A percentile compares a stretch with the other conserved stretches of the same genome.
These are phyloP conservation scores for Sporisorium sorghi DNA, from an alignment of 1,284 basidiomycete species.

Conservation along the genomic window DNA sequence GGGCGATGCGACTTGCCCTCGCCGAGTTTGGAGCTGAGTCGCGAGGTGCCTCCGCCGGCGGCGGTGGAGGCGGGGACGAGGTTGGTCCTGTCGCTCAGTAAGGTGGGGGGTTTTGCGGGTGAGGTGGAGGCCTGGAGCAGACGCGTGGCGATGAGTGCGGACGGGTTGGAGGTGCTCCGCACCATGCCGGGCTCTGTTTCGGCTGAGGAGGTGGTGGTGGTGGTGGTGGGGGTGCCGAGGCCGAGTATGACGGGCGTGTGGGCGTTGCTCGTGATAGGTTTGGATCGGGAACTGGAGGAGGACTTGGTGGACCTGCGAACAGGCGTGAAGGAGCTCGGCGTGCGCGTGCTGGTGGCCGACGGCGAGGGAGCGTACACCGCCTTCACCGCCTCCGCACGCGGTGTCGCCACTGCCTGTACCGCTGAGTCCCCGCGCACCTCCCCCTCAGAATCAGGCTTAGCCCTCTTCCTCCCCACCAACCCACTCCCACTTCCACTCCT, in stretches of 20 bases:
- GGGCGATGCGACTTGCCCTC: background rate
- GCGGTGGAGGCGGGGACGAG: conserved; percentile 5
- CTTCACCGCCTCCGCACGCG: conserved; percentile 3
- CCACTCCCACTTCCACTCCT: background rate
- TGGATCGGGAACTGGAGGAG: background rate
- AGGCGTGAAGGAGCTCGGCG: conserved; percentile 23
- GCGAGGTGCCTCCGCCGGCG: conserved; percentile 2
- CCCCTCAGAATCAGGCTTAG: conserved; percentile 18
- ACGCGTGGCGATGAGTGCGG: conserved; percentile 31
- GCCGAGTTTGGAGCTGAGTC: conserved; percentile 16
- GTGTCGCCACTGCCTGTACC: background rate
- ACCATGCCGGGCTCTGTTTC: conserved; percentile 18
- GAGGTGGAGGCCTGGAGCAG: conserved; percentile 3
- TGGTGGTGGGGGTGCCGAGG: conserved; percentile 17
- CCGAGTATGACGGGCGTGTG: conserved; percentile 13
- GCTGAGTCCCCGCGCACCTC: background rate
- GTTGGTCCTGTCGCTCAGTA: conserved; percentile 30
- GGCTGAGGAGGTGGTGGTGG: background rate
- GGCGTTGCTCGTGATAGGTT: background rate
- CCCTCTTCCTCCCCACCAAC: conserved; percentile 30
- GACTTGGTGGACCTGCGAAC: conserved; percentile 7
- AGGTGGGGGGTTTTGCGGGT: conserved; percentile 6
- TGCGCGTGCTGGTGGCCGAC: background rate
- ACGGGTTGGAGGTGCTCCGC: conserved; percentile 39
- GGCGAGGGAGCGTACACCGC: conserved; percentile 28